Conservation (phyloP, 2,329 filamentous ascomycete genomes). For the Acrocalymma vagum region DNA sequence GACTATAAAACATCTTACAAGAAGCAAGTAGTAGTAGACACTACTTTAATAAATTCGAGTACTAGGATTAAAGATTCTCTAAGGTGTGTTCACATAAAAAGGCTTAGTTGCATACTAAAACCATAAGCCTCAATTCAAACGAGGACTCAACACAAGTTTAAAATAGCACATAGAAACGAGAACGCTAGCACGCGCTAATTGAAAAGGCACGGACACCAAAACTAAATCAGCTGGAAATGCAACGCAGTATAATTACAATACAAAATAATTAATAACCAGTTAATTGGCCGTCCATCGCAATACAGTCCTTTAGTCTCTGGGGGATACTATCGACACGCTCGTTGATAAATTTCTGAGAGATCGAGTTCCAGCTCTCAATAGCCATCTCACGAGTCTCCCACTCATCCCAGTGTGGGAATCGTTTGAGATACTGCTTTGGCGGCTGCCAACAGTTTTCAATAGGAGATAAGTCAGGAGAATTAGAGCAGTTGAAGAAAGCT, state of each 20-base stretch:
- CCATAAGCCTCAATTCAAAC: too few relatives aligned
- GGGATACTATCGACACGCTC: constrained; percentile 8
- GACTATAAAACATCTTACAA: constrained; percentile 27
- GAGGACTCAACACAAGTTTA: too few relatives aligned
- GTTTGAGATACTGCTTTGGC: constrained; percentile 14
- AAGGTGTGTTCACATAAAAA: too few relatives aligned
- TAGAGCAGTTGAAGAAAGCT: constrained; percentile 15
- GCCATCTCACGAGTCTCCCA: constrained; percentile 7
- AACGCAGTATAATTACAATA: too few relatives aligned
- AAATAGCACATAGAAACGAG: too few relatives aligned
- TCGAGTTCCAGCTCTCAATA: constrained; percentile 8
- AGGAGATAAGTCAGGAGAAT: constrained; percentile 13
- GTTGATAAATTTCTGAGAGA: constrained; percentile 10
- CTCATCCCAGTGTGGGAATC: constrained; percentile 13
- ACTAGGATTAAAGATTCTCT: too few relatives aligned
- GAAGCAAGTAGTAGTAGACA: too few relatives aligned
- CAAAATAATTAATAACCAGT: constrained; percentile 5
- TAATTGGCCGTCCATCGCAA: constrained; percentile 10
- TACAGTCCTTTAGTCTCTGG: constrained; percentile 3
- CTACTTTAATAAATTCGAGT: too few relatives aligned
- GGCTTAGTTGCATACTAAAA: too few relatives aligned
- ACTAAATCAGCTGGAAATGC: too few relatives aligned
- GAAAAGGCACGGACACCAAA: too few relatives aligned
- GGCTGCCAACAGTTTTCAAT: constrained; percentile 20
- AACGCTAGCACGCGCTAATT: too few relatives aligned